Evolutionary conservation across 164 flowering plant genomes (phyloP), one percentile per base, ranked within the genome.

Genomic region (Nelumbo lutea): DNA sequence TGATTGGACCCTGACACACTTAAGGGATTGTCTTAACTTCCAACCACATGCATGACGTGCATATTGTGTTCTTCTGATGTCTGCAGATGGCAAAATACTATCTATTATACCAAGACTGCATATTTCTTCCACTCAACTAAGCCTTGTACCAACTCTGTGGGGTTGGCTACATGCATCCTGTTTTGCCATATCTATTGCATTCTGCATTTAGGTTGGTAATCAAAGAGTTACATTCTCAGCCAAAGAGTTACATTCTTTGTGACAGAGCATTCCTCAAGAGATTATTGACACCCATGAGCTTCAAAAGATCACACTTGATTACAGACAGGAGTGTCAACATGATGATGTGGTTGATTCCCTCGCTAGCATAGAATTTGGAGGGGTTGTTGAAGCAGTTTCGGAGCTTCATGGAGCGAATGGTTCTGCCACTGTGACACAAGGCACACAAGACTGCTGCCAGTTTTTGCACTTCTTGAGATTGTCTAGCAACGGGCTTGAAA

Each of bases 251-350:
- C 5, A 2, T 11, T 66, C 47, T 64, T 3, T 73, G 42, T 73
- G 50, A 51, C 89, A 92, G 98, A 90, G 99, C 79, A 85, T 92
- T 55, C 99, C 99, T 66, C 91, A 95, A 82, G 93, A 90, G 69
- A 76, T 88, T 61, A 83, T 92, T 44, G 93, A 92, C 63, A 83
- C 85, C 38, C 88, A 89, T 71, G 97, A 92, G 78, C 82, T 92
- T 65, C 83, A 87, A 73, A 87, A 85, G 42, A 90, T 95, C 71
- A 92, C 97, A 50, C 65, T 95, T 43, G 98, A 90, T 62, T 92
- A 95, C 76, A 79, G 97, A 68, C 77, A 91, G 59, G 99, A 92
- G 75, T 95, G 98, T 80, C 99, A 89, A 76, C 96, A 83, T 1
- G 86, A 89, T 64, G 93, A 90, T 74, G 48, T 84, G 2, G 97